Conservation (phyloP, 2,329 filamentous ascomycete genomes). For the Curvularia eragrostidis region DNA sequence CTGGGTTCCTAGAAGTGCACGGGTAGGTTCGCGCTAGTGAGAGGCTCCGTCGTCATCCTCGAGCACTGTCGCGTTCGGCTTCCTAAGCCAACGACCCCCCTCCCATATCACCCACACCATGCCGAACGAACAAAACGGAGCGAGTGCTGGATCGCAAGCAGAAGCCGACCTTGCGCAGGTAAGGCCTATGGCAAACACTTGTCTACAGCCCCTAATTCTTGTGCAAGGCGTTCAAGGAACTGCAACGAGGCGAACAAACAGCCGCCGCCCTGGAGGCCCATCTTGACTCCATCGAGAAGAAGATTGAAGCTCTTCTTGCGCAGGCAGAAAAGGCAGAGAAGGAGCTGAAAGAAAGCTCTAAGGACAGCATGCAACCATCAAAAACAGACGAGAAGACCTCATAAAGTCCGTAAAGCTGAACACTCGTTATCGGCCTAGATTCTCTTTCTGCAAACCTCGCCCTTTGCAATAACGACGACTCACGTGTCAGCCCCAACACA, state of each 20-base stretch:
- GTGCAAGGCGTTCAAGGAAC: constrained; percentile 58
- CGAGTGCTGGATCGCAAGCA: constrained; percentile 25
- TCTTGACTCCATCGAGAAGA: constrained; percentile 61
- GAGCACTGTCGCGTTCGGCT: constrained; percentile 17
- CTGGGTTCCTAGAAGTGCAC: constrained; percentile 26
- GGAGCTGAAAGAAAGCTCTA: constrained; percentile 31
- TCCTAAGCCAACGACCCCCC: constrained; percentile 19
- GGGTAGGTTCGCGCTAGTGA: constrained; percentile 37
- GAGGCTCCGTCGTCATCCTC: constrained; percentile 39
- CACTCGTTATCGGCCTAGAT: not conserved
- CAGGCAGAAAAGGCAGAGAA: constrained; percentile 54
- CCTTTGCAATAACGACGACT: not conserved
- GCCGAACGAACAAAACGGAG: constrained; percentile 42
- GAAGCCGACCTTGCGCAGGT: constrained; percentile 49
- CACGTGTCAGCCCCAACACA: not conserved
- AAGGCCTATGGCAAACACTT: constrained; percentile 1
- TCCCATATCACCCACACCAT: constrained; percentile 33
- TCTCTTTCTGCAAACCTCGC: not conserved
- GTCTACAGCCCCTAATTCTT: constrained; percentile 19
- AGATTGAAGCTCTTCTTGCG: constrained; percentile 61
- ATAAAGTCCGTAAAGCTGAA: constrained; percentile 12
- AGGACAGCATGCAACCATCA: constrained; percentile 23
- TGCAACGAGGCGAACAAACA: constrained; percentile 62
- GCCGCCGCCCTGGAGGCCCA: constrained; percentile 63
- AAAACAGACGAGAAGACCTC: constrained; percentile 22